phyloP scores from a whole-genome alignment of 805 yeast species.

The Isabelozyma pseudorhagii region DNA sequence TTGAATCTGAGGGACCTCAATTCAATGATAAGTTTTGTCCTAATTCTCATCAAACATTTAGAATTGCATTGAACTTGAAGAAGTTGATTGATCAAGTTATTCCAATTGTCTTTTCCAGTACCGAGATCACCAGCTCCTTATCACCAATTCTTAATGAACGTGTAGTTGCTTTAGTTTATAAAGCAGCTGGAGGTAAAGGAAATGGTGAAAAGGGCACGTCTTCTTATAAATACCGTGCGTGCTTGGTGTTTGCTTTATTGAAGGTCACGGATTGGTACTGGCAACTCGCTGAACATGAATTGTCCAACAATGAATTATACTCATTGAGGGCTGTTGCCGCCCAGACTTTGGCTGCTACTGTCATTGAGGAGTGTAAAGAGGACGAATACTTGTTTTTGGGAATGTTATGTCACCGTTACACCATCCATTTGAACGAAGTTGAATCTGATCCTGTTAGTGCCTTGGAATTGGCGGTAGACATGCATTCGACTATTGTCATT shows the following conservation, averaged over 20 bases:
- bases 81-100: constrained; percentile 66
- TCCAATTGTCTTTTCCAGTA: constrained; percentile 58
- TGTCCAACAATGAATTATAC: constrained; percentile 67
- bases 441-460: constrained; percentile 71
- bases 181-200: constrained; percentile 81
- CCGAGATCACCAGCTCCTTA: constrained; percentile 50
- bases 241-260: constrained; percentile 65
- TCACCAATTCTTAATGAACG: constrained; percentile 57
- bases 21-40: constrained; percentile 38
- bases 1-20: background rate
- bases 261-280: constrained; percentile 80
- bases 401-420: constrained; percentile 73
- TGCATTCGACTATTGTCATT: constrained; percentile 74
- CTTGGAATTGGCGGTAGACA: constrained; percentile 80
- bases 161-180: constrained; percentile 57
- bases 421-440: constrained; percentile 57
- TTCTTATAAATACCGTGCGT: constrained; percentile 61
- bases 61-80: constrained; percentile 73
- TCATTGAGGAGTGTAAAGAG: constrained; percentile 61
- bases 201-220: constrained; percentile 52
- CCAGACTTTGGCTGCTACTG: constrained; percentile 63
- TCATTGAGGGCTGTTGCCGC: constrained; percentile 64
- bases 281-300: constrained; percentile 53
- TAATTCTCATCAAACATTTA: constrained; percentile 61
- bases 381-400: constrained; percentile 66